phyloP scores from a whole-genome alignment of 768 basidiomycete species.

The Steccherinum ochraceum region DNA sequence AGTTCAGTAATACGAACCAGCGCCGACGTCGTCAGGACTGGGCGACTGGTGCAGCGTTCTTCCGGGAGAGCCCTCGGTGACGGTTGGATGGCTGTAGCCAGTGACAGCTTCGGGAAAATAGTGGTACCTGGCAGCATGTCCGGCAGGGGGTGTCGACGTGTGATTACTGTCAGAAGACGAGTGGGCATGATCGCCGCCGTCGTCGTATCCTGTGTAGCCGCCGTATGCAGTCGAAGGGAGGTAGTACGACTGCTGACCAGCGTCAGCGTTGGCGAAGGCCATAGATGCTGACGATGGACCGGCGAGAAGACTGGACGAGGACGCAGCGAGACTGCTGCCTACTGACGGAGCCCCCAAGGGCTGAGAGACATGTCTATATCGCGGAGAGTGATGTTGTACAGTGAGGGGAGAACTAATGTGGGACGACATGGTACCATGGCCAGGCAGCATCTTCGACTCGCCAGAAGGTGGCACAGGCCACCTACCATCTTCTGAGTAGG shows the following conservation, averaged over 20 bases:
- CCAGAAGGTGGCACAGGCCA: constrained; percentile 7
- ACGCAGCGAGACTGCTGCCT: neutral
- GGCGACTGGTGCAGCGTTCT: neutral
- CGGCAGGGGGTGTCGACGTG: neutral
- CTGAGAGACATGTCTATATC: neutral
- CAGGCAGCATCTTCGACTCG: neutral
- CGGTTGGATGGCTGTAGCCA: neutral
- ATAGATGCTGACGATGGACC: neutral
- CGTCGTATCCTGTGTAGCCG: neutral
- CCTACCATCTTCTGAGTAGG: constrained; percentile 4
- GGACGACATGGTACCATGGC: neutral
- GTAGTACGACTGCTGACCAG: neutral
- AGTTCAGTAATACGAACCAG: neutral
- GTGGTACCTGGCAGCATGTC: neutral
- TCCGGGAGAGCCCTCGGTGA: neutral
- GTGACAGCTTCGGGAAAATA: neutral
- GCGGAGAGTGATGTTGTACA: neutral
- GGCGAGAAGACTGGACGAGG: neutral
- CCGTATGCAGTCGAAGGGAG: neutral
- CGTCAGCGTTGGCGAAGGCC: neutral
- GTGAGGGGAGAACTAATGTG: neutral
- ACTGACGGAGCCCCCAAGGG: neutral
- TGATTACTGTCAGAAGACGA: neutral
- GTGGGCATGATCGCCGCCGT: neutral
- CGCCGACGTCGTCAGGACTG: neutral